These are phyloP conservation scores for Clonostachys sp. DNA, from an alignment of 2,329 filamentous ascomycete genomes.

Conservation along the genomic window DNA sequence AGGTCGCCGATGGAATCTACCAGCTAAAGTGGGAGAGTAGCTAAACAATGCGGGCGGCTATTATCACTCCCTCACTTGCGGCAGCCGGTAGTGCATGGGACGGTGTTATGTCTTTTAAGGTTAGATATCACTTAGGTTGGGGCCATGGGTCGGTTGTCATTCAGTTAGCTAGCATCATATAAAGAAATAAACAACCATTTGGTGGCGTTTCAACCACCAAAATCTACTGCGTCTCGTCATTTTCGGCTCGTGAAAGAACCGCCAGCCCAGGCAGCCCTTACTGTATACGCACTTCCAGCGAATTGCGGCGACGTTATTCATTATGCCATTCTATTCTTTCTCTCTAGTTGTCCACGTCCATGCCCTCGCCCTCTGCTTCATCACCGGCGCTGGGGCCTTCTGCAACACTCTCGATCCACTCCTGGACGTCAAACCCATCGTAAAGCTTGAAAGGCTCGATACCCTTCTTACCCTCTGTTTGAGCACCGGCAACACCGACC, in stretches of 20 bases:
- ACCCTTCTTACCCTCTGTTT: constrained; percentile 43
- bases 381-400: constrained; percentile 39
- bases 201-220: no score
- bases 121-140: no score
- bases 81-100: no score
- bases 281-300: no score
- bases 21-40: constrained; percentile 77
- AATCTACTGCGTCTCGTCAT: no score
- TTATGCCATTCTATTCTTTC: constrained; percentile 6
- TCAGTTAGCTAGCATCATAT: neutral
- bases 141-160: no score
- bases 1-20: constrained; percentile 68
- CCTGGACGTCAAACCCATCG: constrained; percentile 81
- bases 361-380: constrained; percentile 27
- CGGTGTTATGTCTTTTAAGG: no score
- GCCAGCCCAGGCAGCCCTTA: no score
- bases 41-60: constrained; percentile 16
- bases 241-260: no score
- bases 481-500: constrained; percentile 74
- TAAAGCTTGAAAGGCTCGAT: constrained; percentile 85
- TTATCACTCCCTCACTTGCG: no score
- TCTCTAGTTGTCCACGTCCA: constrained; percentile 27
- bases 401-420: constrained; percentile 75
- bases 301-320: constrained; percentile 1
- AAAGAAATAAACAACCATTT: neutral